Base-by-base conservation (phyloP, 192 early-diverging fungal genomes). In the Coemansia sp. region DNA sequence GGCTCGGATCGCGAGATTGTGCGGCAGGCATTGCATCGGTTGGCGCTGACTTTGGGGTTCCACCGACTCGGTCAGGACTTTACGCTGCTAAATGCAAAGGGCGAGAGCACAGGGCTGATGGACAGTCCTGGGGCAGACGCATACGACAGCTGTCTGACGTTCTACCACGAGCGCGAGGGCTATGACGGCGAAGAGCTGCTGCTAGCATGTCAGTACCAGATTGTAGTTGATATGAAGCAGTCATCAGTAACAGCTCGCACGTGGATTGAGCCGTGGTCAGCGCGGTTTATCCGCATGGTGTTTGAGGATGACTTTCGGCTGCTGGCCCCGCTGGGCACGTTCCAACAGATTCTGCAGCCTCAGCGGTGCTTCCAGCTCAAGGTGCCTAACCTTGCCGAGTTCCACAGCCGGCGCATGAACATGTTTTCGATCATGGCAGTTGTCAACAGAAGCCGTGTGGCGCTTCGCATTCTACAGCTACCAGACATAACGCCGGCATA, bases 291-390 rank as follows among this genome's bases (percentile, higher is more conserved):
- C 23, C 79, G 75, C 43, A 67, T 60, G 27, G 27, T 82, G 17
- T 82, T 82, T 63, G 74, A 82, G 49, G 62, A 77, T 56, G 79
- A 82, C 53, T 76, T 76, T 58, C 67, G 75, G 35, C 59, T 68
- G 49, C 65, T 76, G 60, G 75, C 74, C 9, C 75, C 79, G 5
- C 62, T 77, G 60, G 75, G 66, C 2, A 82, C 79, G 37, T 82
- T 82, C 70, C 75, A 76, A 62, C 73, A 82, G 65, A 82, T 82
- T 23, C 43, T 82, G 25, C 79, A 77, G 62, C 79, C 79, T 12
- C 68, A 66, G 71, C 71, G 79, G 38, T 76, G 75, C 68, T 76
- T 82, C 65, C 74, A 82, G 70, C 79, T 82, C 52, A 82, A 82
- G 47, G 73, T 76, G 45, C 73, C 79, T 6, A 73, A 76, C 35